Base-by-base conservation (phyloP, 1,284 basidiomycete species). In the Pisolithus thermaeus region DNA sequence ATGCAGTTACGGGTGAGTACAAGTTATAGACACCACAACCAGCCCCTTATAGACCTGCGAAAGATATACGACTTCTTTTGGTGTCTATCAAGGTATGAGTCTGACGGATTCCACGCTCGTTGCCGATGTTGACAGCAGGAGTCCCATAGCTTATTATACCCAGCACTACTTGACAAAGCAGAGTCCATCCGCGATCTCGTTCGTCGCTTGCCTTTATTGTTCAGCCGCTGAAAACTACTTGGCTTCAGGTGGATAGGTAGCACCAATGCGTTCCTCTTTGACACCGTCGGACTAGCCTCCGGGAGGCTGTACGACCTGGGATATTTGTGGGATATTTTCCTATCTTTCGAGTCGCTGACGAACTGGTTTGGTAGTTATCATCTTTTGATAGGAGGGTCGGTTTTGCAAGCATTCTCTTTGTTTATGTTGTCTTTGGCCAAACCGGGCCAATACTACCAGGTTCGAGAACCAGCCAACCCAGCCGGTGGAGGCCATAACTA, bases 161-260 rank as follows among this genome's bases (percentile, higher is more conserved):
- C n/a, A 18, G 38, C 2, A 18, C 22, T 42, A 23, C 14, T 42
- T 42, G 14, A 25, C 14, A 11, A 42, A 35, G 5, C 11, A 12
- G 32, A 42, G 23, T 4, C 55, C 73, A 1, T 73, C 71, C 20
- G 51, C 62, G 3, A 69, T 74, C 45, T 67, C 72, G 73, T 67
- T 51, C 25, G 58, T 47, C 20, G 47, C 1, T 28, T 14, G 12
- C 37, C 36, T 42, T 25, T 2, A 4, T 14, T 14, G 3, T 14
- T 40, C 3, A 16, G 6, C 23, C 32, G 52, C 12, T 4, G 16
- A 18, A 16, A 36, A 46, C 18, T n/a, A 18, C 25, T 0, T 35
- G 37, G 4, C 49, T 9, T 35, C 12, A 73, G 71, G 14, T 80
- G 78, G 79, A 76, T 80, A 55, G 78, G 79, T 36, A 75, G 76